These are phyloP conservation scores for Cyclotella cryptica DNA, from an alignment of 108 stramenopile species.

Conservation along the genomic window DNA sequence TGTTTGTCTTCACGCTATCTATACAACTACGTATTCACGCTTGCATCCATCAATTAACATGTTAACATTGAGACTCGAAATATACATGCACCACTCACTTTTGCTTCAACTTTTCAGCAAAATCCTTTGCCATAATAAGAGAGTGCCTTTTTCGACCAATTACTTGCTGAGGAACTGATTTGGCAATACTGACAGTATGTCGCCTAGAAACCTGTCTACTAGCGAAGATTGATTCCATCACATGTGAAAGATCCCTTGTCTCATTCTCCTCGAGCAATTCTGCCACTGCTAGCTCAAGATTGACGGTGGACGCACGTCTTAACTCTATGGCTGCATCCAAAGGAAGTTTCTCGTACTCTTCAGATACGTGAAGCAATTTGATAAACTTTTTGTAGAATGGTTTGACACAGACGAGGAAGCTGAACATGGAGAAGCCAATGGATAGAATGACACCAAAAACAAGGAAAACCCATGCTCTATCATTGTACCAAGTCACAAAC, in stretches of 20 bases:
- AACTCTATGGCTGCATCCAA: conserved; percentile 6
- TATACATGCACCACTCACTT: neutral
- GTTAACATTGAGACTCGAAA: too few species aligned
- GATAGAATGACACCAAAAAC: conserved; percentile 13
- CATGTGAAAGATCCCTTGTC: neutral
- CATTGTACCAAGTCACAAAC: conserved; percentile 23
- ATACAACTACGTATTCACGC: too few species aligned
- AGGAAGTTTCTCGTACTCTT: conserved; percentile 28
- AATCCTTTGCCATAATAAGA: conserved; percentile 1
- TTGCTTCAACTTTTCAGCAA: conserved; percentile 7
- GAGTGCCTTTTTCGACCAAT: neutral
- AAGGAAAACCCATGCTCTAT: conserved; percentile 32
- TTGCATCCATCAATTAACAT: too few species aligned
- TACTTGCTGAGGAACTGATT: neutral
- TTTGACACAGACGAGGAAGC: conserved; percentile 14
- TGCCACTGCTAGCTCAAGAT: conserved; percentile 14
- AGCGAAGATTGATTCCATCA: conserved; percentile 9
- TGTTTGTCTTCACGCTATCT: neutral
- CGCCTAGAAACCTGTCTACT: conserved; percentile 1
- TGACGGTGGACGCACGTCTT: conserved; percentile 18
- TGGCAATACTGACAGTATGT: neutral
- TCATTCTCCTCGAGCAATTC: conserved; percentile 18
- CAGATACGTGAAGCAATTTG: conserved; percentile 32
- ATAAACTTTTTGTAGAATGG: conserved; percentile 40
- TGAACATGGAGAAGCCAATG: conserved; percentile 10